Base-by-base conservation (phyloP, 1,284 basidiomycete genomes). In the Boletellus sp. region DNA sequence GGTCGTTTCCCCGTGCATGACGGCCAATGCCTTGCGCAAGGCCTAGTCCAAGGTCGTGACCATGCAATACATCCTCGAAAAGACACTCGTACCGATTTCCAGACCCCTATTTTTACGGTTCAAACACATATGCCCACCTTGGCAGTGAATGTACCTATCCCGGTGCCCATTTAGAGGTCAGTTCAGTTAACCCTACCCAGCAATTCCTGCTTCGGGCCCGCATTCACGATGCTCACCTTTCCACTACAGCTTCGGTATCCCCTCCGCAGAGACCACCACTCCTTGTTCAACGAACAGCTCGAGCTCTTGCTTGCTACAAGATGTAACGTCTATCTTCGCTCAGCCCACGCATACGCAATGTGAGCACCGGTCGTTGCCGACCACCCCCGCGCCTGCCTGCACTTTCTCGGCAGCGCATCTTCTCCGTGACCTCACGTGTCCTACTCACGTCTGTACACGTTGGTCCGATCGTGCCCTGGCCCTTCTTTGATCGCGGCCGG, bases 81-180 rank as follows among this genome's bases (percentile, higher is more conserved):
- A 78, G 54, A 86, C 85, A 2, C 67, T 69, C 45, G 73, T 89
- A 17, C 87, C 87, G 0, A 83, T 90, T n/a, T 5, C 87, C 87
- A 0, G 73, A 68, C 17, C 78, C 91, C 7, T 84, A 82, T 52
- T 77, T 80, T 60, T 84, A 86, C 63, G 85, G 90, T 55, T 75
- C 87, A 0, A 88, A 88, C 59, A 87, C 87, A 5, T 87, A 80
- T 63, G 90, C 91, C 61, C 79, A 84, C 11, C 73, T 91, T 20
- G 88, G 87, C 1, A 84, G 85, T 17, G 87, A 91, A 62, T 90
- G 82, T n/a, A n/a, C n/a, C n/a, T 56, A 87, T 90, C 53, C 64
- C 91, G 54, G 88, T 91, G 87, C 84, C 83, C 45, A 89, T n/a
- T n/a, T n/a, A n/a, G n/a, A 84, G 79, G 87, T 85, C 53, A 21